A percentile compares a stretch with the other conserved stretches of the same genome.
phyloP scores from a whole-genome alignment of 495 filamentous ascomycete species.

The Aspergillus incahuasiensis region DNA sequence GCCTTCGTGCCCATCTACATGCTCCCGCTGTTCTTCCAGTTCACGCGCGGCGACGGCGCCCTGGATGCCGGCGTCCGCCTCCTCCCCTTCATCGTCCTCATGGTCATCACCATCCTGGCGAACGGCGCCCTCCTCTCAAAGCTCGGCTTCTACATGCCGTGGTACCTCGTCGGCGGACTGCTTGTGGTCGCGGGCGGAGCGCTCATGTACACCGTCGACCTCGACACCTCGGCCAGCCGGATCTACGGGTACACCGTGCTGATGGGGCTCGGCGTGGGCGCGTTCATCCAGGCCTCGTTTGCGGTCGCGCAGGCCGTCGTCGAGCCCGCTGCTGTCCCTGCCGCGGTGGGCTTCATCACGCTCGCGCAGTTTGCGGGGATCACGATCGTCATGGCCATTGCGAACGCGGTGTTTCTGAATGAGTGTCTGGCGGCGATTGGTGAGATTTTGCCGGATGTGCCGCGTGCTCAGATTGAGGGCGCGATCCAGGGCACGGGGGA shows the following conservation, averaged over 20 bases:
- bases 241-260: background rate
- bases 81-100: constrained; percentile 18
- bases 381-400: background rate
- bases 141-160: constrained; percentile 50
- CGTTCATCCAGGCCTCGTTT: background rate
- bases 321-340: background rate
- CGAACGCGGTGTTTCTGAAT: background rate
- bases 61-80: constrained; percentile 38
- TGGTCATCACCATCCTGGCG: constrained; percentile 32
- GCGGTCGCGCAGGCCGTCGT: background rate
- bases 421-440: background rate
- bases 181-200: constrained; percentile 41
- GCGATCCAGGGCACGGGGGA: background rate
- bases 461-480: background rate
- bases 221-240: background rate
- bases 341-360: background rate
- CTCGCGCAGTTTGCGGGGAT: background rate
- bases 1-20: constrained; percentile 35
- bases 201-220: background rate
- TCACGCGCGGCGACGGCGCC: constrained; percentile 30
- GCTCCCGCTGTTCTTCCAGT: constrained; percentile 47
- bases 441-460: background rate
- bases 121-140: constrained; percentile 45
- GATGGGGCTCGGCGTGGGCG: background rate
- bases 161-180: constrained; percentile 46